Evolutionary conservation across 2,329 filamentous ascomycete genomes (phyloP).

Genomic region (Podosphaera fusca): DNA sequence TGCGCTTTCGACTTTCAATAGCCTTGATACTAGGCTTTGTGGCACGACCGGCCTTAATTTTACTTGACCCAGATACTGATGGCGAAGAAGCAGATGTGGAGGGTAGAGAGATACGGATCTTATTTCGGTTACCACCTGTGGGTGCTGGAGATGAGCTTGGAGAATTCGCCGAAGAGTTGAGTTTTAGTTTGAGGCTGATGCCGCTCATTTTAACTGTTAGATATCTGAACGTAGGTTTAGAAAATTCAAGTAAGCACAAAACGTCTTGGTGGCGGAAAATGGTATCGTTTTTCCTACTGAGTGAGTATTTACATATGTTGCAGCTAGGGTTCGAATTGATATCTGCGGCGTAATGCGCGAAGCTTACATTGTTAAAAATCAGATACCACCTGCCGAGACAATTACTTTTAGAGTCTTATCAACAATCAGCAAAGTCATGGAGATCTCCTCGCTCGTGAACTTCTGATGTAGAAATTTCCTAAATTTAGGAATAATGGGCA

Average conservation of each 20-base stretch:
- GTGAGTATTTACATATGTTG: no score
- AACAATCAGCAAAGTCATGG: no score
- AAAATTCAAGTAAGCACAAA: no score
- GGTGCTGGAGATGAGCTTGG: conserved; percentile 2
- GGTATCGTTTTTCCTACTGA: no score
- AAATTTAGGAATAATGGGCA: conserved; percentile 12
- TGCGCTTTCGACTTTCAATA: conserved; percentile 32
- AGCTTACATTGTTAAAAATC: no score
- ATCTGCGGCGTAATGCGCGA: no score
- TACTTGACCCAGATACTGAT: conserved; percentile 15
- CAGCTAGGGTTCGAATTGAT: no score
- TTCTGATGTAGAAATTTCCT: no score
- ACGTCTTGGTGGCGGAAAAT: no score
- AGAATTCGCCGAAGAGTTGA: background rate
- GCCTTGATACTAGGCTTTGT: conserved; percentile 35
- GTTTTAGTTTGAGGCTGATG: conserved; percentile 13
- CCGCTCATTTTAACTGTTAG: conserved; percentile 9
- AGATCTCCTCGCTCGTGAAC: no score
- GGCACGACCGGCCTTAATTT: conserved; percentile 36
- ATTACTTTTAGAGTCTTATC: no score
- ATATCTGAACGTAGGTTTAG: background rate
- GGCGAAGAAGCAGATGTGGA: conserved; percentile 8
- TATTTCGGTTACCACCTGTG: background rate
- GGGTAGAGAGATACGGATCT: conserved; percentile 8
- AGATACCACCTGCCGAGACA: no score